Percentiles rank a stretch among this genome's conserved stretches.
phyloP scores from a whole-genome alignment of 2,329 filamentous ascomycete species.

The Aplosporella prunicola region DNA sequence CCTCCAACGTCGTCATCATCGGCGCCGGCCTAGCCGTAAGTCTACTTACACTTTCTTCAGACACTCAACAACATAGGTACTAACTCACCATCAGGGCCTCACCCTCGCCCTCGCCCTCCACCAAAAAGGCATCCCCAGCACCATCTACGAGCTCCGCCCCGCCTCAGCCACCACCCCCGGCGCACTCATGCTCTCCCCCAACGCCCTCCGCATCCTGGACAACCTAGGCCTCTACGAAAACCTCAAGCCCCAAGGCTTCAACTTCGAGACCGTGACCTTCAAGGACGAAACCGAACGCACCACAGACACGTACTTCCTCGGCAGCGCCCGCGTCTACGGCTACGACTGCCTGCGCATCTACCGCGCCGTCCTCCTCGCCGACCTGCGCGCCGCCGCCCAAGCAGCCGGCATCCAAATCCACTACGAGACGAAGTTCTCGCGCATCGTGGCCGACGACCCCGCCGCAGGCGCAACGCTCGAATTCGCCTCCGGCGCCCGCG shows the following conservation, averaged over 20 bases:
- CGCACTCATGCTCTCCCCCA: constrained; percentile 50
- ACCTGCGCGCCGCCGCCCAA: constrained; percentile 33
- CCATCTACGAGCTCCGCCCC: constrained; percentile 19
- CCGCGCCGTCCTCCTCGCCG: constrained; percentile 41
- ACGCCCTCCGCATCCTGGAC: constrained; percentile 46
- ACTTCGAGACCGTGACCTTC: constrained; percentile 43
- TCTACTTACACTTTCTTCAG: too few relatives aligned
- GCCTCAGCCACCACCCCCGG: constrained; percentile 26
- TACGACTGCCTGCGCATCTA: constrained; percentile 47
- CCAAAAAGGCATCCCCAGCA: constrained; percentile 40
- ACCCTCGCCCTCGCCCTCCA: constrained; percentile 47
- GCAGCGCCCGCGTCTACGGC: constrained; percentile 38
- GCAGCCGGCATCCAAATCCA: constrained; percentile 34
- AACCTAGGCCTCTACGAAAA: constrained; percentile 38
- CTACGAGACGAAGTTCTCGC: constrained; percentile 40
- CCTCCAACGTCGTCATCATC: constrained; percentile 33
- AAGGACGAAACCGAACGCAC: constrained; percentile 29
- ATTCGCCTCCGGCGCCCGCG: constrained; percentile 38
- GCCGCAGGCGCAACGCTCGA: constrained; percentile 33
- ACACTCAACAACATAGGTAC: too few relatives aligned
- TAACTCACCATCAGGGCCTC: too few relatives aligned
- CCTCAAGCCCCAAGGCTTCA: constrained; percentile 36
- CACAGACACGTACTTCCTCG: constrained; percentile 39
- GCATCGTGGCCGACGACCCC: constrained; percentile 25
- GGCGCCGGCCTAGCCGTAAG: constrained; percentile 42